Percentiles rank a stretch among this genome's conserved stretches.
Conservation (phyloP, 169 alveolate species). For the Cryptosporidium bovis region DNA sequence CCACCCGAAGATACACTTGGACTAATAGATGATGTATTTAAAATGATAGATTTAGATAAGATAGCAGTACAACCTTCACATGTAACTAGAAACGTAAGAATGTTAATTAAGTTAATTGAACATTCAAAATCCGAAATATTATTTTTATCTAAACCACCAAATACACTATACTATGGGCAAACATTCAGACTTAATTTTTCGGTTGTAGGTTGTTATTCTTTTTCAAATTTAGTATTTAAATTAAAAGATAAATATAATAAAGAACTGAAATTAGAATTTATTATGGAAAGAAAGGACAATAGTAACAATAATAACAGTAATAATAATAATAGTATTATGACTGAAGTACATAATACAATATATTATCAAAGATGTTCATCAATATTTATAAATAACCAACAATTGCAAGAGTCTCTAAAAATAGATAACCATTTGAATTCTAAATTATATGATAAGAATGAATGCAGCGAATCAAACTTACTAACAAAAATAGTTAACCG, state of each 20-base stretch:
- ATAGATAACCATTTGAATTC: not conserved
- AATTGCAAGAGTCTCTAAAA: not conserved
- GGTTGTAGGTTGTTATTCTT: conserved; percentile 54
- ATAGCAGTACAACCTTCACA: conserved; percentile 43
- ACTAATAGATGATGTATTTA: conserved; percentile 14
- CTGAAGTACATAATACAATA: conserved; percentile 10
- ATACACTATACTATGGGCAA: conserved; percentile 34
- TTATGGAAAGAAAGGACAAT: not conserved
- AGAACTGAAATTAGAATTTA: not conserved
- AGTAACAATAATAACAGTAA: not conserved
- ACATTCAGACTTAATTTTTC: conserved; percentile 25
- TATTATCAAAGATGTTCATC: conserved; percentile 49
- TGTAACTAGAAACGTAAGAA: conserved; percentile 42
- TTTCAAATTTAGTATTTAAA: conserved; percentile 18
- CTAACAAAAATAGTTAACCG: conserved; percentile 35
- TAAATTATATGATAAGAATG: not conserved
- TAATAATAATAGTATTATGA: too few relatives aligned
- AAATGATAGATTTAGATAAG: conserved; percentile 21
- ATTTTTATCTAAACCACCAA: conserved; percentile 39
- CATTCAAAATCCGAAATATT: conserved; percentile 33
- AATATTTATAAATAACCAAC: conserved; percentile 1
- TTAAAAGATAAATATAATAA: not conserved
- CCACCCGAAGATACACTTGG: conserved; percentile 21
- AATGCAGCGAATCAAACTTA: conserved; percentile 42
- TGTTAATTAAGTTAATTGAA: conserved; percentile 32